A percentile compares a stretch with the other conserved stretches of the same genome.
phyloP scores from a whole-genome alignment of 805 yeast species.

The Spathaspora boniae region DNA sequence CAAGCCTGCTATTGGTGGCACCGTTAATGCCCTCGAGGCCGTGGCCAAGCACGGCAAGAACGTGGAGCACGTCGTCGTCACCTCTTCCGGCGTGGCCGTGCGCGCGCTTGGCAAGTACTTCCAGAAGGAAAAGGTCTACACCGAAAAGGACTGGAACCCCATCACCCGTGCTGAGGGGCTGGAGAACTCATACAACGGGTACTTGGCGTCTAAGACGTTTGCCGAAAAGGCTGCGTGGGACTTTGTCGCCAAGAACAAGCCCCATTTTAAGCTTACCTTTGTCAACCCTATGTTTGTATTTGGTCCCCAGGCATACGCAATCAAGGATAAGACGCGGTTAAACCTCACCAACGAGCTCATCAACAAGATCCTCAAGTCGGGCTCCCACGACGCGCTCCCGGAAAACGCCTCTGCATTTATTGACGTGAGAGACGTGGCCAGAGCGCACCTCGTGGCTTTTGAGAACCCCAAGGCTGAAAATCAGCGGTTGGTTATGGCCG shows the following conservation, averaged over 20 bases:
- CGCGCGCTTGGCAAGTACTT: slow-evolving; percentile 6
- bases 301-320: slow-evolving; percentile 27
- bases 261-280: slow-evolving; percentile 15
- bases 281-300: slow-evolving; percentile 21
- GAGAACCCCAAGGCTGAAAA: slow-evolving; percentile 18
- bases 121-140: too few species aligned
- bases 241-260: slow-evolving; percentile 19
- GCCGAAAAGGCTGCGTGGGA: slow-evolving; percentile 30
- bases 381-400: slow-evolving; percentile 22
- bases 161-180: slow-evolving; percentile 28
- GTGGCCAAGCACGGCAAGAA: slow-evolving; percentile 14
- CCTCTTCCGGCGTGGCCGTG: slow-evolving; percentile 47
- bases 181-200: slow-evolving; percentile 10
- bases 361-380: slow-evolving; percentile 31
- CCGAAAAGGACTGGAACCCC: slow-evolving; percentile 35
- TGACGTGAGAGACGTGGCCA: slow-evolving; percentile 48
- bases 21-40: slow-evolving; percentile 16
- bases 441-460: slow-evolving; percentile 38
- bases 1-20: slow-evolving; percentile 54
- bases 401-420: slow-evolving; percentile 20
- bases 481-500: slow-evolving; percentile 30
- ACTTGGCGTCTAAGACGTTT: slow-evolving; percentile 20
- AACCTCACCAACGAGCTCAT: slow-evolving; percentile 37
- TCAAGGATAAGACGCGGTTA: slow-evolving; percentile 21
- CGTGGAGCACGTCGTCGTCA: slow-evolving; percentile 45